These are phyloP conservation scores for Boletellus ananas DNA, from an alignment of 768 basidiomycete genomes.

Conservation along the genomic window DNA sequence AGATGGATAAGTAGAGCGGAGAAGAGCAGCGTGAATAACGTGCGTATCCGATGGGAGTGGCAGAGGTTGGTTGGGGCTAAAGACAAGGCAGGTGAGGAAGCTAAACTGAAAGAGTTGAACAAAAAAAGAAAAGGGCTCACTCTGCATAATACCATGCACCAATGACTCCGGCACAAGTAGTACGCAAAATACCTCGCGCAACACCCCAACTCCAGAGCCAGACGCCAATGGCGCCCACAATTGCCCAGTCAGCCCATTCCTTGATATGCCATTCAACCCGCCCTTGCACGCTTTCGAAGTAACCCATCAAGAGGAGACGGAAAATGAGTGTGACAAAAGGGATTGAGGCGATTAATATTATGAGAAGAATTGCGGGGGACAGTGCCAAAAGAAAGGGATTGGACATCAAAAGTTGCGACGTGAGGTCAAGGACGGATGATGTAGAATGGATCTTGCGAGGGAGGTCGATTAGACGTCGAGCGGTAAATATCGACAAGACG, in stretches of 20 bases:
- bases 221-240: conserved; percentile 44
- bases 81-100: conserved; percentile 5
- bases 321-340: conserved; percentile 79
- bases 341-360: conserved; percentile 63
- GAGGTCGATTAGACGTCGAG: conserved; percentile 66
- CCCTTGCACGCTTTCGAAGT: conserved; percentile 41
- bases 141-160: conserved; percentile 89
- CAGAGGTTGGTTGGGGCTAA: conserved; percentile 26
- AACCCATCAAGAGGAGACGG: conserved; percentile 70
- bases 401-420: conserved; percentile 63
- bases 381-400: conserved; percentile 75
- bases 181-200: conserved; percentile 72
- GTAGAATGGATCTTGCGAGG: conserved; percentile 66
- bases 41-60: conserved; percentile 57
- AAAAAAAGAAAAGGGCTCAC: conserved; percentile 32
- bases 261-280: conserved; percentile 49
- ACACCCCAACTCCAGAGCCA: conserved; percentile 81
- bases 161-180: conserved; percentile 75
- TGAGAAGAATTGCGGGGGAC: conserved; percentile 69
- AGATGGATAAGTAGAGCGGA: conserved; percentile 76
- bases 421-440: conserved; percentile 52
- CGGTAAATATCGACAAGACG: conserved; percentile 63
- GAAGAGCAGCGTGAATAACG: conserved; percentile 71
- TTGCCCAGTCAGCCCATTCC: conserved; percentile 77
- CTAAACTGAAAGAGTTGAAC: not conserved